A percentile compares a stretch with the other conserved stretches of the same genome.
Evolutionary conservation across 345 rosid genomes (phyloP).

Genomic region (Boechera stricta): DNA sequence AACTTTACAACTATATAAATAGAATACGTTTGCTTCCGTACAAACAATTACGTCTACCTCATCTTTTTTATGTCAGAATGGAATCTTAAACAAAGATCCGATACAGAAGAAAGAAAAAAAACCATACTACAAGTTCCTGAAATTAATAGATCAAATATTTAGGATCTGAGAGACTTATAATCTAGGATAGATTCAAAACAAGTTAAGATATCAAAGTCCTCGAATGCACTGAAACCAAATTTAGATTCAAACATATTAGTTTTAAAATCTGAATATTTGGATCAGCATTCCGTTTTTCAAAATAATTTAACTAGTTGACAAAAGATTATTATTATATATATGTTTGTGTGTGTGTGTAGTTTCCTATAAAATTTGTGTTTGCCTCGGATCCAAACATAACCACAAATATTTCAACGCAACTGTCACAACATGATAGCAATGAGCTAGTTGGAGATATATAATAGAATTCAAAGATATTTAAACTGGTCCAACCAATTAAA

Average conservation of each 20-base stretch:
- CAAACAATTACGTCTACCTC: slow-evolving; percentile 33
- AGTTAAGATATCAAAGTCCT: no score
- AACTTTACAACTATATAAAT: not conserved
- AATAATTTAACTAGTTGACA: no score
- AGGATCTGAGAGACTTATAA: not conserved
- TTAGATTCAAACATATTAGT: no score
- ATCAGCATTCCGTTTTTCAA: no score
- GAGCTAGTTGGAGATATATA: slow-evolving; percentile 3
- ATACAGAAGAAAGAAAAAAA: not conserved
- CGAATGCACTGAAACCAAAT: no score
- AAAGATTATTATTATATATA: no score
- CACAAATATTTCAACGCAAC: slow-evolving; percentile 14
- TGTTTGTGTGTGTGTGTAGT: not conserved
- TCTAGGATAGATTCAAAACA: no score
- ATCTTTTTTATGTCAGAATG: slow-evolving; percentile 34
- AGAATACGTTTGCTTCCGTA: slow-evolving; percentile 31
- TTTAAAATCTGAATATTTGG: not conserved
- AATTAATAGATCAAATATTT: not conserved
- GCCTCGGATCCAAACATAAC: not conserved
- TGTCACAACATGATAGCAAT: slow-evolving; percentile 19
- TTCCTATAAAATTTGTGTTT: not conserved
- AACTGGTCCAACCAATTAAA: not conserved
- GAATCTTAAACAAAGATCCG: slow-evolving; percentile 39
- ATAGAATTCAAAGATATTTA: slow-evolving; percentile 3
- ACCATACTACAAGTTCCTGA: no score